phyloP scores from a whole-genome alignment of 1,284 basidiomycete genomes.

The Abortiporus biennis region DNA sequence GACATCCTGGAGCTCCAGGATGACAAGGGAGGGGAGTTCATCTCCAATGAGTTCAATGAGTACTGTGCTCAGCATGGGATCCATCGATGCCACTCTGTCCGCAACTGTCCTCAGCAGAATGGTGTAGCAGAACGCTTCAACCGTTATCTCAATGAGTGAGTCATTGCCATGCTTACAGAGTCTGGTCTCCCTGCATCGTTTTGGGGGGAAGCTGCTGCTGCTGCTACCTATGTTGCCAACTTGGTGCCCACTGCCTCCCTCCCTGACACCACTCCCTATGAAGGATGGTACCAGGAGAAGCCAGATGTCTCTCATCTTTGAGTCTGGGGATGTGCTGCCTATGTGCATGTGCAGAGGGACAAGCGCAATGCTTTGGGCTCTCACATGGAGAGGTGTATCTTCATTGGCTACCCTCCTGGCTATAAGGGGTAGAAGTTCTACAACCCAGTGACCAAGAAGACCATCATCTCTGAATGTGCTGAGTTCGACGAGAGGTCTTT shows the following conservation, averaged over 20 bases:
- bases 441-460: conserved; percentile 24
- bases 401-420: conserved; percentile 28
- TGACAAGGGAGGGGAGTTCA: conserved; percentile 28
- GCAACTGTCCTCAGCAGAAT: conserved; percentile 26
- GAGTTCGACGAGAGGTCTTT: conserved; percentile 23
- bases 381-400: conserved; percentile 28
- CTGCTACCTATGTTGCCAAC: conserved; percentile 22
- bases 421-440: conserved; percentile 22
- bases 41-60: conserved; percentile 17
- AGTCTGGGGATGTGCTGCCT: conserved; percentile 23
- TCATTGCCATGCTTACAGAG: conserved; percentile 16
- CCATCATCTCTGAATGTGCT: conserved; percentile 20
- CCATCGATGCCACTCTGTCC: conserved; percentile 18
- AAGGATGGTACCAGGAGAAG: conserved; percentile 5
- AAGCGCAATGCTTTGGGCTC: conserved; percentile 20
- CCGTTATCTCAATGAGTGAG: conserved; percentile 12
- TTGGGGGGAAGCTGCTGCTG: conserved; percentile 17
- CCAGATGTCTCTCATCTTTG: conserved; percentile 11
- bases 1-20: conserved; percentile 18
- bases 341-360: conserved; percentile 27
- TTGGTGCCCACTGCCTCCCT: conserved; percentile 12
- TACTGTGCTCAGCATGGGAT: conserved; percentile 23
- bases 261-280: conserved; percentile 15
- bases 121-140: conserved; percentile 27
- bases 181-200: conserved; percentile 20